phyloP scores from a whole-genome alignment of 495 filamentous ascomycete genomes.

The Chaetomium fimeti region DNA sequence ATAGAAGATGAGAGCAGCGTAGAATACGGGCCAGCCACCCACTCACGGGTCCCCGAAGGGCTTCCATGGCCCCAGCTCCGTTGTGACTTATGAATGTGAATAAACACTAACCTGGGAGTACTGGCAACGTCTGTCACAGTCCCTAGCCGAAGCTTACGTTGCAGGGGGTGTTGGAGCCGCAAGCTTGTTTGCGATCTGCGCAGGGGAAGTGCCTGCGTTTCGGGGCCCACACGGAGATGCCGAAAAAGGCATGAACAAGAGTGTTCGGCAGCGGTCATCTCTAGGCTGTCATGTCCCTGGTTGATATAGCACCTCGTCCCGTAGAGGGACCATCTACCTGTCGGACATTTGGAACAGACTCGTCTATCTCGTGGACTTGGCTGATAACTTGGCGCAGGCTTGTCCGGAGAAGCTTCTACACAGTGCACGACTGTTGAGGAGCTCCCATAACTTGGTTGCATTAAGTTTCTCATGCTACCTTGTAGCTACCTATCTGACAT shows the following conservation, averaged over 20 bases:
- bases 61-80: too few species aligned
- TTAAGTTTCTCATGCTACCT: too few species aligned
- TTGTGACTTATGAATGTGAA: background rate
- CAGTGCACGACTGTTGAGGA: background rate
- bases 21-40: too few species aligned
- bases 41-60: too few species aligned
- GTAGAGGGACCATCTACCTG: background rate
- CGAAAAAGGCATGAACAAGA: too few species aligned
- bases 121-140: background rate
- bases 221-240: too few species aligned
- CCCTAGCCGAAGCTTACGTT: background rate
- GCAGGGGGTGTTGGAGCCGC: background rate
- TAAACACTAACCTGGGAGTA: background rate
- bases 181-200: conserved; percentile 1
- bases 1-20: too few species aligned
- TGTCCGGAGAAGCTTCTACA: background rate
- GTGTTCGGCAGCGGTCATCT: too few species aligned
- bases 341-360: background rate
- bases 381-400: conserved; percentile 4
- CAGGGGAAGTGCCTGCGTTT: background rate
- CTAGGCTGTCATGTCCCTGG: background rate
- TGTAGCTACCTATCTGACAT: too few species aligned
- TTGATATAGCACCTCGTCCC: background rate
- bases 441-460: too few species aligned
- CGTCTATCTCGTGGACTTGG: background rate